Percentiles rank a stretch among this genome's conserved stretches.
Evolutionary conservation across 2,329 filamentous ascomycete species (phyloP).

Genomic region (Colletotrichum neosansevieriae): DNA sequence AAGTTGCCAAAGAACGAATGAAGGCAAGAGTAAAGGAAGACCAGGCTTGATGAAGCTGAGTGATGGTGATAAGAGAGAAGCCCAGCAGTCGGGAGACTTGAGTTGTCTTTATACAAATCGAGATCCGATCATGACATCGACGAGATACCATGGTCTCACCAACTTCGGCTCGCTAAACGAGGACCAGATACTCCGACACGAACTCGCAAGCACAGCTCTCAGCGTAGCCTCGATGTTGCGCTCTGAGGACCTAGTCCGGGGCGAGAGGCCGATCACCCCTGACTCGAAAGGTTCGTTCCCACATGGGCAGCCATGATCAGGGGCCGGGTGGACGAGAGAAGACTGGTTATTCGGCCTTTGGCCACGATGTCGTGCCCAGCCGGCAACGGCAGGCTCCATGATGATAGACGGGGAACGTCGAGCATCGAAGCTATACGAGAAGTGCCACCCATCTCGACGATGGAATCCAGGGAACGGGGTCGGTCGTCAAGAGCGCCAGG

Average conservation of each 20-base stretch:
- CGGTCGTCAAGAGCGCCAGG: background rate
- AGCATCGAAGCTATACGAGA: slow-evolving; percentile 23
- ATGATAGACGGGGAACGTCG: slow-evolving; percentile 4
- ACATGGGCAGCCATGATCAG: slow-evolving; percentile 22
- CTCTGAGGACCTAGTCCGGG: slow-evolving; percentile 1
- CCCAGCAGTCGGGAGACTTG: background rate
- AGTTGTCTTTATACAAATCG: slow-evolving; percentile 28
- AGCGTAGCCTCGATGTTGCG: slow-evolving; percentile 26
- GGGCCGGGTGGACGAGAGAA: background rate
- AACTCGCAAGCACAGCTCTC: slow-evolving; percentile 13
- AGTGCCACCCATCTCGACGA: background rate
- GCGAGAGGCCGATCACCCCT: slow-evolving; percentile 26
- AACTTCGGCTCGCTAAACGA: background rate
- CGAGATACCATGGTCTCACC: slow-evolving; percentile 10
- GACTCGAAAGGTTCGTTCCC: slow-evolving; percentile 16
- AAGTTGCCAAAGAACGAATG: slow-evolving; percentile 21
- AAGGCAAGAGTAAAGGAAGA: slow-evolving; percentile 25
- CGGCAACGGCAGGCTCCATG: background rate
- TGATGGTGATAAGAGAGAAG: slow-evolving; percentile 16
- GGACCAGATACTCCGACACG: background rate
- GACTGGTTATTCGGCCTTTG: slow-evolving; percentile 3
- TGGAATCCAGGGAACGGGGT: slow-evolving; percentile 1
- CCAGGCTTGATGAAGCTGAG: slow-evolving; percentile 28
- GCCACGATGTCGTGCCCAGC: background rate
- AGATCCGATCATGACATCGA: slow-evolving; percentile 7